Conservation (phyloP, 192 early-diverging fungal genomes). For the Backusella morwellensis region DNA sequence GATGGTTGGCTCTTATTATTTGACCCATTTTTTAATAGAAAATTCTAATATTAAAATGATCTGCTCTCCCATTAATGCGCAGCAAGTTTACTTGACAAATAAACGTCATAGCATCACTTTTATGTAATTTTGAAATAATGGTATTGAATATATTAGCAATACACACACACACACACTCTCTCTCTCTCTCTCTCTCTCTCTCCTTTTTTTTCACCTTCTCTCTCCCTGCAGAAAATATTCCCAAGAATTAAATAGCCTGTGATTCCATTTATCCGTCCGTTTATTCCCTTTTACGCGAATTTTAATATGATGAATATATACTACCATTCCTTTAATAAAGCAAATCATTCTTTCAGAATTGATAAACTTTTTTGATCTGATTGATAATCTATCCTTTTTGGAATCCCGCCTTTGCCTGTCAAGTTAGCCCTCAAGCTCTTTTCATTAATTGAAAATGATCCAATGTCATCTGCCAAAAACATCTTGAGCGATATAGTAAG, state of each 20-base stretch:
- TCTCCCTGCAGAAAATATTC: background rate
- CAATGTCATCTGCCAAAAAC: background rate
- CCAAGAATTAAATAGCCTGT: background rate
- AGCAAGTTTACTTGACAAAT: background rate
- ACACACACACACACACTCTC: too few relatives aligned
- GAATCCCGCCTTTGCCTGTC: too few relatives aligned
- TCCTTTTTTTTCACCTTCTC: background rate
- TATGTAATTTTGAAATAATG: background rate
- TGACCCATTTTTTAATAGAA: too few relatives aligned
- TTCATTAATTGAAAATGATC: background rate
- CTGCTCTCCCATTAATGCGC: background rate
- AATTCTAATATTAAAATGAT: background rate
- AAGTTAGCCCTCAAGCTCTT: background rate
- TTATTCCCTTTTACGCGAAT: background rate
- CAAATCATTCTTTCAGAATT: background rate
- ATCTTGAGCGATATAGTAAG: background rate
- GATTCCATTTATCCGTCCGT: background rate
- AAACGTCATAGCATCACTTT: background rate
- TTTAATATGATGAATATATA: background rate
- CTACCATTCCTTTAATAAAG: too few relatives aligned
- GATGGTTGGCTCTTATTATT: background rate
- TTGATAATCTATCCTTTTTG: too few relatives aligned
- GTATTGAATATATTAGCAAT: background rate
- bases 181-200: too few relatives aligned
- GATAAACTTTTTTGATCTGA: background rate